These are phyloP conservation scores for Yarrowia phangngaensis DNA, from an alignment of 805 yeast genomes.

Conservation along the genomic window DNA sequence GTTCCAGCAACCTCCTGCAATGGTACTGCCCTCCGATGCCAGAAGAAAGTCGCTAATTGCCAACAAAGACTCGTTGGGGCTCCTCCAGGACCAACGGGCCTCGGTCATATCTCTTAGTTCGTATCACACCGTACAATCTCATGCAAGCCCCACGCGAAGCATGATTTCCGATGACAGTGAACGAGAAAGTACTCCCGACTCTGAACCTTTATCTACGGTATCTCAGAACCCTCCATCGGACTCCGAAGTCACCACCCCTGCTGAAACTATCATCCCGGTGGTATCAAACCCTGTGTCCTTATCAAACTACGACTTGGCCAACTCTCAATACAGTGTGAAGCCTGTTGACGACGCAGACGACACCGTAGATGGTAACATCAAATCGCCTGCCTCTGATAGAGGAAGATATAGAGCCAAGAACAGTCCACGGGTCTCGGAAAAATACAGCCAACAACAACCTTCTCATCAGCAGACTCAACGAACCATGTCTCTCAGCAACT, in stretches of 20 bases:
- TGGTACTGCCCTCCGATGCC: conserved; percentile 26
- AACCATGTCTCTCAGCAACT: conserved; percentile 11
- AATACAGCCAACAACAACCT: conserved; percentile 3
- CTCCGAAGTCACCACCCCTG: not conserved
- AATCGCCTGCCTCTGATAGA: conserved; percentile 1
- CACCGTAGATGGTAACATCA: no score
- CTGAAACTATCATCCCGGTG: not conserved
- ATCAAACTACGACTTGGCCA: not conserved
- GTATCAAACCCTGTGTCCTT: no score
- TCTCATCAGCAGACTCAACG: conserved; percentile 14
- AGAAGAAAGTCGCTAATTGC: conserved; percentile 14
- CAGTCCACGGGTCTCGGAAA: not conserved
- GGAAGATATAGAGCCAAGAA: conserved; percentile 18
- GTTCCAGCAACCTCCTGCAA: conserved; percentile 4
- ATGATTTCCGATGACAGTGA: conserved; percentile 6
- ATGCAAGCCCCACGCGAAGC: conserved; percentile 6
- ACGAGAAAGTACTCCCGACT: not conserved
- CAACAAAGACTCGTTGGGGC: conserved; percentile 12
- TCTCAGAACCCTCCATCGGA: not conserved
- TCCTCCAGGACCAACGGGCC: conserved; percentile 17
- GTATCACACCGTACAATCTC: conserved; percentile 15
- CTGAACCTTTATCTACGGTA: not conserved
- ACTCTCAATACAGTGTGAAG: not conserved
- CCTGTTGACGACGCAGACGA: no score
- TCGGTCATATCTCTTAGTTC: conserved; percentile 17